These are phyloP conservation scores for Ophiostoma sp. DNA, from an alignment of 2,329 filamentous ascomycete genomes.

Conservation along the genomic window DNA sequence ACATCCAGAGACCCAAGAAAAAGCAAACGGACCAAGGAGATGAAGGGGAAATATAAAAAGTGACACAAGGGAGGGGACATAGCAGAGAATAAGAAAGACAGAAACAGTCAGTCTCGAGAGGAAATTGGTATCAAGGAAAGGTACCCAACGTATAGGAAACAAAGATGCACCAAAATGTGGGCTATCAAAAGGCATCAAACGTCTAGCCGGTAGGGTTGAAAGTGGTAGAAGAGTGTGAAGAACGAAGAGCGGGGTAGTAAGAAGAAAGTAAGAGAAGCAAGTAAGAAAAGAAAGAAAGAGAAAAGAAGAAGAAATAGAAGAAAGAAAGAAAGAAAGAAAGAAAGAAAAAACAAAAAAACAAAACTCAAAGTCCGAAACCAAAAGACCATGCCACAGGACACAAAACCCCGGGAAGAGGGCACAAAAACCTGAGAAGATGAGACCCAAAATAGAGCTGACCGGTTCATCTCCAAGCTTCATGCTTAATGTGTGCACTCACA, in stretches of 20 bases:
- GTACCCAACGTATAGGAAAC: neutral
- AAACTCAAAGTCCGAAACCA: neutral
- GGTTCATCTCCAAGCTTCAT: neutral
- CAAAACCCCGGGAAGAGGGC: neutral
- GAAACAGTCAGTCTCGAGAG: neutral
- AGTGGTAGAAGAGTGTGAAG: too few species aligned
- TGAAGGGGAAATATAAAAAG: too few species aligned
- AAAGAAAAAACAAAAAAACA: neutral
- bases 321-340: neutral
- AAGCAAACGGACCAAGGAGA: too few species aligned
- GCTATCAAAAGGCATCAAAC: too few species aligned
- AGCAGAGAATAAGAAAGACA: neutral
- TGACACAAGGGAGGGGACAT: too few species aligned
- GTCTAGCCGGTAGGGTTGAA: too few species aligned
- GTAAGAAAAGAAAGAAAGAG: neutral
- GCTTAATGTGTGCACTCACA: neutral
- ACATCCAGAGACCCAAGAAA: too few species aligned
- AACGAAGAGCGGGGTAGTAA: too few species aligned
- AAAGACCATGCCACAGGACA: neutral
- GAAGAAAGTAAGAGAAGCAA: neutral
- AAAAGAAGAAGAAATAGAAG: neutral
- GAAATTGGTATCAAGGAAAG: neutral
- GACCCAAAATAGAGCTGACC: neutral
- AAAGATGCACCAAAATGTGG: neutral
- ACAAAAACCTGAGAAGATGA: neutral